Percentiles rank a stretch among this genome's conserved stretches.
phyloP scores from a whole-genome alignment of 139 green algal genomes.

The Coelastrella sp. region DNA sequence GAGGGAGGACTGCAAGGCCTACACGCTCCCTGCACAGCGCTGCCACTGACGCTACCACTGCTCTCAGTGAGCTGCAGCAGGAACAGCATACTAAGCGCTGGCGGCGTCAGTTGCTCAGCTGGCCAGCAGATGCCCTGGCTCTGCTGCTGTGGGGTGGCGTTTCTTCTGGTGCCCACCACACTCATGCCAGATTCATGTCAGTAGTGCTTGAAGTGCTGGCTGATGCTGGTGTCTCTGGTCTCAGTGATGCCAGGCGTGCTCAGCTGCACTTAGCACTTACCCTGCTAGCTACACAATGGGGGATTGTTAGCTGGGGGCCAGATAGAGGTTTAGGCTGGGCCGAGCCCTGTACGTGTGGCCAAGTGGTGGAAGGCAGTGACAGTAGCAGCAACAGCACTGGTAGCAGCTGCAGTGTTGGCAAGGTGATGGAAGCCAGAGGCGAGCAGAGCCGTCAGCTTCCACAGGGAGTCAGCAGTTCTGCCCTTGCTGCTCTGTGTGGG shows the following conservation, averaged over 20 bases:
- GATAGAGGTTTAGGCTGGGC: neutral
- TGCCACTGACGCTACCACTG: neutral
- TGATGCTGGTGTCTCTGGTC: neutral
- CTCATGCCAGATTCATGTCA: neutral
- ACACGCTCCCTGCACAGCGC: neutral
- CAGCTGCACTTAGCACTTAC: constrained; percentile 39
- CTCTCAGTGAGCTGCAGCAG: neutral
- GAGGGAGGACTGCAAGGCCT: neutral
- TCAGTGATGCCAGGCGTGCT: neutral
- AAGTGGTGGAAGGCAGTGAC: neutral
- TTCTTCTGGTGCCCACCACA: neutral
- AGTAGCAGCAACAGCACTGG: constrained; percentile 8
- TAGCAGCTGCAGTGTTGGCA: constrained; percentile 29
- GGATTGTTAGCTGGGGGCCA: neutral
- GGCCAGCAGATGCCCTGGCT: constrained; percentile 18
- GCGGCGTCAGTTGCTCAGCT: neutral
- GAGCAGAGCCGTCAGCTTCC: too few species aligned
- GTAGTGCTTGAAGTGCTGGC: constrained; percentile 13
- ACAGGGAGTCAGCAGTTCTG: neutral
- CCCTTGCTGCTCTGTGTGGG: neutral
- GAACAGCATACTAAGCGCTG: neutral
- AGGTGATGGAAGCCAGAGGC: too few species aligned
- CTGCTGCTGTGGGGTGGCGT: constrained; percentile 11
- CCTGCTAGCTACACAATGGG: constrained; percentile 32
- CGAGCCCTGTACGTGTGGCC: neutral